Percentiles rank a stretch among this genome's conserved stretches.
Conservation (phyloP, 345 rosid genomes). For the Salix arbutifolia region DNA sequence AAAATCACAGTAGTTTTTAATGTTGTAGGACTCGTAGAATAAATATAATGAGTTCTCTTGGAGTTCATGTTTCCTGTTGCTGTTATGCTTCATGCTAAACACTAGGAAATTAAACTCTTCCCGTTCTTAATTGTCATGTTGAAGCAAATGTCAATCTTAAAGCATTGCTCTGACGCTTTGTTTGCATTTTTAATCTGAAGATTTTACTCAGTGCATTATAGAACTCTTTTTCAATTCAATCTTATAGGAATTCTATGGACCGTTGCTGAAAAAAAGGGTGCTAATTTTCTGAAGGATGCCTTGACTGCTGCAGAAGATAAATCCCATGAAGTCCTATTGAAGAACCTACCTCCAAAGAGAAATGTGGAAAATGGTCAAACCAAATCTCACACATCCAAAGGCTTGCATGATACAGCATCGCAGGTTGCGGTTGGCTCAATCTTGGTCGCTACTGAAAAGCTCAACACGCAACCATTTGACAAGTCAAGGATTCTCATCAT, state of each 20-base stretch:
- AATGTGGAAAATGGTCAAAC: conserved; percentile 18
- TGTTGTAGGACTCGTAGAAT: too few relatives aligned
- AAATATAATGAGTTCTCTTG: too few relatives aligned
- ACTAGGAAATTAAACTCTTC: not conserved
- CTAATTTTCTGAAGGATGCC: conserved; percentile 24
- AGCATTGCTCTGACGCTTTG: not conserved
- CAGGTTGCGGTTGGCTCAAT: conserved; percentile 53
- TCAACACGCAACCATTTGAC: conserved; percentile 51
- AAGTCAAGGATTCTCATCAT: conserved; percentile 62
- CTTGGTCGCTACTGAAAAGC: conserved; percentile 64
- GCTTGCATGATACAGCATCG: conserved; percentile 23
- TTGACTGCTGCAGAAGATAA: conserved; percentile 31
- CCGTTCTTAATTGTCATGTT: not conserved
- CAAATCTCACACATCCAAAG: conserved; percentile 19
- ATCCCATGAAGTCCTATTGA: conserved; percentile 49
- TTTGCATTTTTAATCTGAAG: not conserved
- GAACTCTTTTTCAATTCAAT: not conserved
- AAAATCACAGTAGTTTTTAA: too few relatives aligned
- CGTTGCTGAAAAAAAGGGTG: conserved; percentile 30
- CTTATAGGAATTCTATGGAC: conserved; percentile 49
- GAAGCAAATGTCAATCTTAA: not conserved
- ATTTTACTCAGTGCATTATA: not conserved
- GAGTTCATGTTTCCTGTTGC: too few relatives aligned
- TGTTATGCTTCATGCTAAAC: too few relatives aligned
- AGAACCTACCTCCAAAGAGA: conserved; percentile 31